Conservation (phyloP, 352 stramenopile species). For the Globisporangium canariense region DNA sequence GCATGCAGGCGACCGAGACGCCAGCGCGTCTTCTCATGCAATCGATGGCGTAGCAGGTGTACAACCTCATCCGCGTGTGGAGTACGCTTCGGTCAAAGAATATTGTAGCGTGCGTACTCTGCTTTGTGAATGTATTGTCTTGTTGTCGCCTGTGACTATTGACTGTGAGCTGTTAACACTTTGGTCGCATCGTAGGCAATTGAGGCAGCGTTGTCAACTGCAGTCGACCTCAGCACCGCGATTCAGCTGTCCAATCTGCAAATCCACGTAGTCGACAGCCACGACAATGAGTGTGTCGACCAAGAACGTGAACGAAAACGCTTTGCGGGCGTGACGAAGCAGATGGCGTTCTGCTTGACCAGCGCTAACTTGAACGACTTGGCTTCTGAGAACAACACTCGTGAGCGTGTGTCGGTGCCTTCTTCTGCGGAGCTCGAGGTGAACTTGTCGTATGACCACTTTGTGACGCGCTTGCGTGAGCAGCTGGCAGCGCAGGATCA, state of each 20-base stretch:
- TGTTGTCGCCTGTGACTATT: not conserved
- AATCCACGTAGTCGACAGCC: not conserved
- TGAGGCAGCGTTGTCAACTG: not conserved
- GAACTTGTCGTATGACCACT: constrained; percentile 16
- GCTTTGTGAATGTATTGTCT: not conserved
- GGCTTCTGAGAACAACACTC: not conserved
- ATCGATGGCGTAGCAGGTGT: not conserved
- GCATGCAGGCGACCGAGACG: not conserved
- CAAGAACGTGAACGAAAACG: not conserved
- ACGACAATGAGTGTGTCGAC: not conserved
- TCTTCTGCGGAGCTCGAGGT: not conserved
- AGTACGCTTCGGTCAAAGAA: not conserved
- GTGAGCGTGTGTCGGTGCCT: constrained; percentile 2
- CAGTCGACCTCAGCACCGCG: not conserved
- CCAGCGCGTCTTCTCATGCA: not conserved
- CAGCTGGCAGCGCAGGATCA: constrained; percentile 30
- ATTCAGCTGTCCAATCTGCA: not conserved
- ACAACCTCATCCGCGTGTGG: not conserved
- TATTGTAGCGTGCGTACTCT: constrained; percentile 6
- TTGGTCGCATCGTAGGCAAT: not conserved
- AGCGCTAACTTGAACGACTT: not conserved
- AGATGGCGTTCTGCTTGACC: constrained; percentile 7
- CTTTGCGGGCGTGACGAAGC: not conserved
- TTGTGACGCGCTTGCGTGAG: constrained; percentile 17
- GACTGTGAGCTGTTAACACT: not conserved